Evolutionary conservation across 805 yeast species (phyloP).

Genomic region (Metschnikowia lochheadii): DNA sequence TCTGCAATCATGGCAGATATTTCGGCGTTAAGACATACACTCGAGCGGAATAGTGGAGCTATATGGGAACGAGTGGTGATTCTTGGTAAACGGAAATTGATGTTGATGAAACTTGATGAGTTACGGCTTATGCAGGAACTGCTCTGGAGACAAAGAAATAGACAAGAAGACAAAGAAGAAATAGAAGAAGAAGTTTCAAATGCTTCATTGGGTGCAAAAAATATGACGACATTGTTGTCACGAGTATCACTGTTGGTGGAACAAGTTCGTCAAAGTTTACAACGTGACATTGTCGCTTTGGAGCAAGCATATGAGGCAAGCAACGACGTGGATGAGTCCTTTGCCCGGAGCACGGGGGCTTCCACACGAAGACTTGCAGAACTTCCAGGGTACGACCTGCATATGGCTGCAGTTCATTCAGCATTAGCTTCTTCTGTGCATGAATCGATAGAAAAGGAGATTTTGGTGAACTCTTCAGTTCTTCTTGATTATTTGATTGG

Average conservation of each 20-base stretch:
- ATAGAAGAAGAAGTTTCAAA: no score
- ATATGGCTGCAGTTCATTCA: conserved; percentile 41
- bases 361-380: conserved; percentile 47
- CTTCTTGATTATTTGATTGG: conserved; percentile 47
- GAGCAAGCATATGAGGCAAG: conserved; percentile 48
- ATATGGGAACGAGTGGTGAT: conserved; percentile 40
- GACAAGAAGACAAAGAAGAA: no score
- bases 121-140: conserved; percentile 5
- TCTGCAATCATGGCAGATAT: conserved; percentile 40
- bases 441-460: conserved; percentile 49
- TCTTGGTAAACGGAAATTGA: conserved; percentile 44
- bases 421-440: conserved; percentile 39
- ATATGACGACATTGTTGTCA: neutral
- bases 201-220: neutral
- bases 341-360: conserved; percentile 43
- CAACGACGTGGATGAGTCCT: conserved; percentile 50
- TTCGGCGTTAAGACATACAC: conserved; percentile 36
- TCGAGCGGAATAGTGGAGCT: conserved; percentile 43
- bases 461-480: conserved; percentile 52
- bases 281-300: conserved; percentile 45
- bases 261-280: conserved; percentile 22
- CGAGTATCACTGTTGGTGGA: conserved; percentile 9
- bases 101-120: conserved; percentile 14
- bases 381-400: conserved; percentile 52
- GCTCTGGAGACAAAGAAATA: neutral